phyloP scores from a whole-genome alignment of 2,329 filamentous ascomycete species.

The Scedosporium aurantiacum region DNA sequence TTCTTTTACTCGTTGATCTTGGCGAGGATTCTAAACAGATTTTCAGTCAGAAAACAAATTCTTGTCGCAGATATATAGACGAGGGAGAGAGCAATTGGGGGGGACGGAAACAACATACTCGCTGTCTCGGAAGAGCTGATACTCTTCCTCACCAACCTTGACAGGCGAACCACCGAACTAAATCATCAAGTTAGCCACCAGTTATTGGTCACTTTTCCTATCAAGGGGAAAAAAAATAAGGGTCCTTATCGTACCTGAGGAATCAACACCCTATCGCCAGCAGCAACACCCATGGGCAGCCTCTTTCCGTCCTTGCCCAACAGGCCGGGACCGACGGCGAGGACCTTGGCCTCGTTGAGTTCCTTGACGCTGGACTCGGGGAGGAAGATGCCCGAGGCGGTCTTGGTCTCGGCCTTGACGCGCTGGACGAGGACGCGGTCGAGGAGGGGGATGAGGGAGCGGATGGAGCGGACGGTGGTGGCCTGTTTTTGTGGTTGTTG shows the following conservation, averaged over 20 bases:
- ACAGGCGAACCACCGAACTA: slow-evolving; percentile 89
- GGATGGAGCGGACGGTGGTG: slow-evolving; percentile 85
- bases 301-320: slow-evolving; percentile 84
- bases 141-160: slow-evolving; percentile 97
- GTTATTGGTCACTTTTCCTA: not conserved
- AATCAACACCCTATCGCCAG: slow-evolving; percentile 90
- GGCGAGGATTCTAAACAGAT: slow-evolving; percentile 64
- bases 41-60: no score
- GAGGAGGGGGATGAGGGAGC: slow-evolving; percentile 85
- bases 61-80: not conserved
- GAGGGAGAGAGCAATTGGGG: not conserved
- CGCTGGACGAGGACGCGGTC: slow-evolving; percentile 98
- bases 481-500: slow-evolving; percentile 28
- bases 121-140: slow-evolving; percentile 88
- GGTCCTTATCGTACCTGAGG: slow-evolving; percentile 58
- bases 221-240: no score
- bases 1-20: slow-evolving; percentile 85
- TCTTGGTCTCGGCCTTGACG: slow-evolving; percentile 94
- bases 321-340: slow-evolving; percentile 85
- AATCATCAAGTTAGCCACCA: not conserved
- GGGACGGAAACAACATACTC: slow-evolving; percentile 57
- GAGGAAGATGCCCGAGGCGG: slow-evolving; percentile 92
- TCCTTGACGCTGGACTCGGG: slow-evolving; percentile 96
- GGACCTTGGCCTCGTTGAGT: slow-evolving; percentile 91
- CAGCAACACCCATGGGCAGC: slow-evolving; percentile 67